A percentile compares a stretch with the other conserved stretches of the same genome.
These are phyloP conservation scores for Anthracocystis walkeri DNA, from an alignment of 1,284 basidiomycete genomes.

Conservation along the genomic window DNA sequence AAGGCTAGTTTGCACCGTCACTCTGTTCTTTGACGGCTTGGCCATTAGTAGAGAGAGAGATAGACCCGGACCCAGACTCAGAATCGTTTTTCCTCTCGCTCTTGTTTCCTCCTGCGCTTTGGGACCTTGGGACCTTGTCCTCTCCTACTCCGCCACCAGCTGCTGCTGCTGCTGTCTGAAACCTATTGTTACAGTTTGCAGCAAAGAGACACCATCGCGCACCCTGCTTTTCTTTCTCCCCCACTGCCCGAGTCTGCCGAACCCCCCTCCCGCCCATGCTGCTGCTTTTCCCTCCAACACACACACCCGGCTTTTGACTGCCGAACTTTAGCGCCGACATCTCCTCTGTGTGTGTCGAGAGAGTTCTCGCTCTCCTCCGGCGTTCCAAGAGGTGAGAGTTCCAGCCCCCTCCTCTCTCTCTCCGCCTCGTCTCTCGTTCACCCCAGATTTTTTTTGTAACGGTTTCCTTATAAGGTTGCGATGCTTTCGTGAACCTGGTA, in stretches of 20 bases:
- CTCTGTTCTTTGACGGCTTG: too few relatives aligned
- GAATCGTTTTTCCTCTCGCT: too few relatives aligned
- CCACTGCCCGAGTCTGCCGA: not conserved
- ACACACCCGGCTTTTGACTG: slow-evolving; percentile 30
- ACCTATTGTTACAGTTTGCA: too few relatives aligned
- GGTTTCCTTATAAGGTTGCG: not conserved
- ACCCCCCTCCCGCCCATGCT: not conserved
- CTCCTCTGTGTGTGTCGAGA: slow-evolving; percentile 9
- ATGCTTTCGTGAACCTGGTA: too few relatives aligned
- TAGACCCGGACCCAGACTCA: too few relatives aligned
- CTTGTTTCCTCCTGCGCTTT: too few relatives aligned
- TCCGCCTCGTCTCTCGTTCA: not conserved
- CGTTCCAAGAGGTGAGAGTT: slow-evolving; percentile 1
- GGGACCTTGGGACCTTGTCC: too few relatives aligned
- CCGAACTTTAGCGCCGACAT: slow-evolving; percentile 30
- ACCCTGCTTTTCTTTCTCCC: not conserved
- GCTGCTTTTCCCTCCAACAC: not conserved
- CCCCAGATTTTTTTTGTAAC: slow-evolving; percentile 9
- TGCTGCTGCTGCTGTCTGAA: too few relatives aligned
- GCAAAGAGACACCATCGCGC: too few relatives aligned
- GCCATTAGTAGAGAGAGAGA: too few relatives aligned
- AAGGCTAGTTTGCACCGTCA: too few relatives aligned
- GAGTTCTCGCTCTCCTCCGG: slow-evolving; percentile 5
- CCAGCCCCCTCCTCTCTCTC: not conserved
- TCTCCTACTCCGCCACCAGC: too few relatives aligned